A percentile compares a stretch with the other conserved stretches of the same genome.
These are phyloP conservation scores for Trichoderma koningiopsis DNA, from an alignment of 2,329 filamentous ascomycete genomes.

Conservation along the genomic window DNA sequence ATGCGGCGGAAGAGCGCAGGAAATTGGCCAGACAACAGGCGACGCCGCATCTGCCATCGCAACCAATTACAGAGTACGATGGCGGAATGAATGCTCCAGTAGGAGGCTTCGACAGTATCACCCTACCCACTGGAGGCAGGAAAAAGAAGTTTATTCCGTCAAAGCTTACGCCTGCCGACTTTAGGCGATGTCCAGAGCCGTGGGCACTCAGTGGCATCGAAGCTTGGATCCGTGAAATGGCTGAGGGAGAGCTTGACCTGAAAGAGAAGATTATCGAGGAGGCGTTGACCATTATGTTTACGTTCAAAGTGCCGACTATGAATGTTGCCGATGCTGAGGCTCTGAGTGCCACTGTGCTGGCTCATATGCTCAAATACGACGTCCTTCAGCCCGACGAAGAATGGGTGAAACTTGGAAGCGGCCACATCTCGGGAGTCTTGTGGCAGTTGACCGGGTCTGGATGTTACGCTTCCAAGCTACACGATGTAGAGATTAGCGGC, in stretches of 20 bases:
- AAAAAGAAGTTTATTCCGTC: slow-evolving; percentile 83
- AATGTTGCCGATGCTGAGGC: slow-evolving; percentile 96
- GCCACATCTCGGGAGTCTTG: slow-evolving; percentile 81
- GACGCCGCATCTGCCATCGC: slow-evolving; percentile 49
- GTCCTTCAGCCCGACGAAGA: slow-evolving; percentile 88
- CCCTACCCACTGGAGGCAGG: slow-evolving; percentile 74
- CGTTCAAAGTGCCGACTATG: slow-evolving; percentile 95
- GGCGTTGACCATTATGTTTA: slow-evolving; percentile 85
- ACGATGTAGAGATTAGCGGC: slow-evolving; percentile 68
- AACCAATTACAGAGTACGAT: slow-evolving; percentile 58
- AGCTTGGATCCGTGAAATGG: slow-evolving; percentile 83
- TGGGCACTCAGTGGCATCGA: slow-evolving; percentile 93
- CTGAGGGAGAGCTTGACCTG: slow-evolving; percentile 86
- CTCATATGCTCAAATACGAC: slow-evolving; percentile 75
- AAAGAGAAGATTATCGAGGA: slow-evolving; percentile 84
- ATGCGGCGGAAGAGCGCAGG: slow-evolving; percentile 74
- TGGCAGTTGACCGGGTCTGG: slow-evolving; percentile 91
- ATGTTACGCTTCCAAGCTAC: slow-evolving; percentile 85
- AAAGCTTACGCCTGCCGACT: slow-evolving; percentile 79
- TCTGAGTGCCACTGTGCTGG: slow-evolving; percentile 74
- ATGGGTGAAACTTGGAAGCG: slow-evolving; percentile 90
- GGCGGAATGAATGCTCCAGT: slow-evolving; percentile 55
- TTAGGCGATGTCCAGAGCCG: slow-evolving; percentile 81
- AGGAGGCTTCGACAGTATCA: slow-evolving; percentile 75
- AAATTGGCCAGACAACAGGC: slow-evolving; percentile 54